Evolutionary conservation across 768 basidiomycete genomes (phyloP), one percentile per base, ranked within the genome.

Genomic region (Rhizopogon sp.): DNA sequence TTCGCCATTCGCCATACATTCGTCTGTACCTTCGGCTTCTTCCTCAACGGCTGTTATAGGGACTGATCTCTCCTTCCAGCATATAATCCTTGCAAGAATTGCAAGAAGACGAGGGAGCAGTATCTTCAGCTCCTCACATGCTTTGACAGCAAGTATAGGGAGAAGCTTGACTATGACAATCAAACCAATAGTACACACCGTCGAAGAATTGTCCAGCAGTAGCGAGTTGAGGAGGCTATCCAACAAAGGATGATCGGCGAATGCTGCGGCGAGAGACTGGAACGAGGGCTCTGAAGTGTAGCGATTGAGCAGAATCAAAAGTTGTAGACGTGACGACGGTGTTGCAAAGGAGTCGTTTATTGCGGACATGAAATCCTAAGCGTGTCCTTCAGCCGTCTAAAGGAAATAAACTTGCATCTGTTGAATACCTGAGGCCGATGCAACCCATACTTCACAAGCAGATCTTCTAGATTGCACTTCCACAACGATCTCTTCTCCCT

Each of bases 401-500:
- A 39, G 28, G 54, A 57, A n/a, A 57, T 51, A 39, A 25, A 35
- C 40, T 33, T 35, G 31, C n/a, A 44, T 54, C 31, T 52, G 31
- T 54, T 40, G 59, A 50, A 49, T 64, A 90, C 90, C 72, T 83
- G 70, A 22, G 88, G 87, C 53, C 76, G 69, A 60, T 81, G 76
- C 55, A 82, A 65, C 45, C 84, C 89, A 63, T 82, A 86, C 51
- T 73, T 78, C 40, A 90, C 74, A 41, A 93, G 74, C 17, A 88
- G 78, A 60, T 88, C 85, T 65, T 92, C 88, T 56, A 93, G 72
- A 65, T 90, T 93, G 29, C 72, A 69, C 69, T 90, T 92, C 90
- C 90, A 93, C 28, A 79, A 73, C 13, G 76, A 74, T 59, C 79
- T 76, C 63, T 76, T 78, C 53, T 80, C 79, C 50, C 84, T 78